Base-by-base conservation (phyloP, 1,139 yeast species). In the Protomyces inundatus region DNA sequence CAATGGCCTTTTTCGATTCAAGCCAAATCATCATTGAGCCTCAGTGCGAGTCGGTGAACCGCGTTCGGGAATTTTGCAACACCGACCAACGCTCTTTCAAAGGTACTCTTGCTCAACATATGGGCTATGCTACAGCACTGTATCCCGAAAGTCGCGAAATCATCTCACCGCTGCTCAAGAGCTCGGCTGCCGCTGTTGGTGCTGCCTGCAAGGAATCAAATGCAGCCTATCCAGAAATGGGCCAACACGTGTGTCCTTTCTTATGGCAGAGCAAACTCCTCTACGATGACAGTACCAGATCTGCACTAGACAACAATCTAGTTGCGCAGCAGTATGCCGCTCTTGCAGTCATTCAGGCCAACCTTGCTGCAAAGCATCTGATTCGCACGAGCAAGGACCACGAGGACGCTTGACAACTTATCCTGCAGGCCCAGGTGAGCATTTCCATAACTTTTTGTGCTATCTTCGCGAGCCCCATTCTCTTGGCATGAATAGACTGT, bases 321-420 rank as follows among this genome's bases (percentile, higher is more conserved):
- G 77, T 88, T 30, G 95, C 95, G 46, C 93, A 88, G 73, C 91
- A 88, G 73, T 83, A 86, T 81, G 78, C 82, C 64, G 91, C 95
- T 0, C 77, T 88, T 66, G 95, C 87, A 71, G 81, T 82, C n/a
- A 80, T 88, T 55, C 82, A 80, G 69, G 74, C 78, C 51, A 69
- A 82, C 61, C 71, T 83, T 42, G 74, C 78, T 23, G 23, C 23
- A 23, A 23, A 23, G 2, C 23, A 23, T 23, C 2, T 23, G 23
- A 23, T 23, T 23, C 23, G 23, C 23, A 23, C 23, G 23, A 23
- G 23, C 23, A 23, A 1, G 23, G 23, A 23, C 2, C 23, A 23
- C 23, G 23, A 2, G 1, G 23, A 1, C 23, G 23, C 23, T 23
- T 23, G 23, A 23, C 23, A 23, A 2, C 23, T 23, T 23, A 23